Conservation (phyloP, 805 yeast genomes). For the Metschnikowia kunwiensis region DNA sequence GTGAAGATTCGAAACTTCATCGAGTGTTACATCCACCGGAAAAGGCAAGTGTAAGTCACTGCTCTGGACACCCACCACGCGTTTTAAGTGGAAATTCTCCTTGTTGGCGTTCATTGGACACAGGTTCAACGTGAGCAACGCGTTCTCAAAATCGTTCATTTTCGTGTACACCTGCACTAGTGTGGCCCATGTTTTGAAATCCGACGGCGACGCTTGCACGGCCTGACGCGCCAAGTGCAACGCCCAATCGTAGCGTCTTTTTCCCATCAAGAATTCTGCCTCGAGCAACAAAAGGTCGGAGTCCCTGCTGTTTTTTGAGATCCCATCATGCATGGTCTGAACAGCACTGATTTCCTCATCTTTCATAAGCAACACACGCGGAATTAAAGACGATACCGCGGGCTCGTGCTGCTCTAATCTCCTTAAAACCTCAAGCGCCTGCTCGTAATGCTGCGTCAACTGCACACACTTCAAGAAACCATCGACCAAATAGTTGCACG, state of each 20-base stretch:
- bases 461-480: conserved; percentile 64
- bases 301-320: conserved; percentile 49
- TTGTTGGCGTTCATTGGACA: conserved; percentile 79
- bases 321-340: conserved; percentile 48
- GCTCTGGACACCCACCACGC: conserved; percentile 53
- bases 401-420: conserved; percentile 52
- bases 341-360: conserved; percentile 63
- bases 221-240: conserved; percentile 58
- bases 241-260: conserved; percentile 54
- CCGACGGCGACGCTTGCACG: conserved; percentile 71
- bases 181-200: conserved; percentile 70
- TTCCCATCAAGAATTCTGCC: conserved; percentile 54
- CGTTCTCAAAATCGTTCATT: conserved; percentile 64
- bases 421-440: conserved; percentile 57
- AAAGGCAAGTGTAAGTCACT: conserved; percentile 66
- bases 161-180: conserved; percentile 62
- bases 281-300: conserved; percentile 53
- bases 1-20: conserved; percentile 64
- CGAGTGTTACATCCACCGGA: conserved; percentile 70
- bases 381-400: conserved; percentile 55
- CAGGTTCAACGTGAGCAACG: conserved; percentile 68
- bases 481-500: conserved; percentile 70
- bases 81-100: conserved; percentile 59
- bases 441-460: conserved; percentile 61
- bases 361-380: conserved; percentile 48